A percentile compares a stretch with the other conserved stretches of the same genome.
Conservation (phyloP, 179 eudicot species). For the Nepenthes alata region DNA sequence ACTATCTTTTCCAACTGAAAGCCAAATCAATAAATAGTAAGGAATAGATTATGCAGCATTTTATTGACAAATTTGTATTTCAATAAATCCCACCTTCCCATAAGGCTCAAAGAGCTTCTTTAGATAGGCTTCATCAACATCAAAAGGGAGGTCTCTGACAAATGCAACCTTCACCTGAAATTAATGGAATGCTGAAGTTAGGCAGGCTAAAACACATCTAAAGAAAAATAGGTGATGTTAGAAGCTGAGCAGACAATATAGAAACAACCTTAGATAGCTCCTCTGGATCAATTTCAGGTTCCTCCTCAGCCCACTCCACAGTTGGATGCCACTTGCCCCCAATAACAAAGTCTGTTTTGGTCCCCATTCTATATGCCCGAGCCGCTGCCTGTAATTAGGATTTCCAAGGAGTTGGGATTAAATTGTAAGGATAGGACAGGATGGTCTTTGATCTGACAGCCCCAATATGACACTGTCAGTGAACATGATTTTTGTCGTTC, state of each 20-base stretch:
- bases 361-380: constrained; percentile 43
- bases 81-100: constrained; percentile 40
- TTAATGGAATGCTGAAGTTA: constrained; percentile 9
- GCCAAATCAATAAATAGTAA: constrained; percentile 2
- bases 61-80: not conserved
- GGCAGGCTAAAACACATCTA: not conserved
- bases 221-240: not conserved
- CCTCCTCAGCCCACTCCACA: constrained; percentile 67
- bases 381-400: constrained; percentile 73
- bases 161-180: constrained; percentile 54
- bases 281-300: constrained; percentile 40
- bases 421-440: constrained; percentile 20
- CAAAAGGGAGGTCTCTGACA: constrained; percentile 47
- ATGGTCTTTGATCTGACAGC: constrained; percentile 19
- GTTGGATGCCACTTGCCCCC: constrained; percentile 50
- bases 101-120: constrained; percentile 40
- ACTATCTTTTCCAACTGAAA: constrained; percentile 68
- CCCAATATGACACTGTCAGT: constrained; percentile 16
- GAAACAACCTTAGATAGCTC: constrained; percentile 54
- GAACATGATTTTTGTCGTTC: constrained; percentile 6
- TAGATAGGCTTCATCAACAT: constrained; percentile 46
- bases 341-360: constrained; percentile 47
- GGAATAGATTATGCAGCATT: not conserved
- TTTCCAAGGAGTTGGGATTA: constrained; percentile 38
- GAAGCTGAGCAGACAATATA: constrained; percentile 1